Evolutionary conservation across 202 grass and related monocot genomes (phyloP), one percentile per base, ranked within the genome.

Genomic region (Musa balbisiana): DNA sequence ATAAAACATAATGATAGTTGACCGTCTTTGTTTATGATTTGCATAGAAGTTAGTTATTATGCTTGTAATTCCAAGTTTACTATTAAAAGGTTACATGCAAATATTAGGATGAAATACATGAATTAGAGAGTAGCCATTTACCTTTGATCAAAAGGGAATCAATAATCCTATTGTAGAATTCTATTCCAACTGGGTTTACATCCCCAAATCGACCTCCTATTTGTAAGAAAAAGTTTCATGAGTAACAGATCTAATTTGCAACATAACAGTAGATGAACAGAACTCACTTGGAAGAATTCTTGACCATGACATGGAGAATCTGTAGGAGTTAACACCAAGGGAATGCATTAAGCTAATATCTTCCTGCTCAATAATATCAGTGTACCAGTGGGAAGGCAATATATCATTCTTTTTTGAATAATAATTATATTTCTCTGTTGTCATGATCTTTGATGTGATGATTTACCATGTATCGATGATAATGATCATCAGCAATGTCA

Each of bases 221-320:
- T 59, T 22, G 8, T 72, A 27, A 25, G 17, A 63, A 58, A n/a
- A 76, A 71, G 67, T 25, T 49, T 65, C 55, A 20, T 51, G 43
- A 78, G 19, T 51, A 21, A 16, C 11, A 65, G 43, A 23, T 53
- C 16, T 77, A 55, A 55, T 69, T 70, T 64, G 10, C 14, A 62
- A 71, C 24, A 15, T 16, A 26, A 12, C 17, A 51, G 16, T 21
- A 20, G 43, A 51, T 51, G 16, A 21, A 55, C 52, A 53, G 25
- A 53, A 62, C 85, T 83, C 24, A 83, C 85, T 81, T 52, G 85
- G 85, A 52, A 87, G 82, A 78, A 87, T 77, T 84, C 85, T 81
- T 62, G 85, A 51, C 85, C 85, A 87, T 55, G 85, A 87, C 20
- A 87, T 74, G 74, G 85, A 87, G 70, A 87, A 87, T 81, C 85